These are phyloP conservation scores for Chlorella variabilis DNA, from an alignment of 163 green algal species.

Conservation along the genomic window DNA sequence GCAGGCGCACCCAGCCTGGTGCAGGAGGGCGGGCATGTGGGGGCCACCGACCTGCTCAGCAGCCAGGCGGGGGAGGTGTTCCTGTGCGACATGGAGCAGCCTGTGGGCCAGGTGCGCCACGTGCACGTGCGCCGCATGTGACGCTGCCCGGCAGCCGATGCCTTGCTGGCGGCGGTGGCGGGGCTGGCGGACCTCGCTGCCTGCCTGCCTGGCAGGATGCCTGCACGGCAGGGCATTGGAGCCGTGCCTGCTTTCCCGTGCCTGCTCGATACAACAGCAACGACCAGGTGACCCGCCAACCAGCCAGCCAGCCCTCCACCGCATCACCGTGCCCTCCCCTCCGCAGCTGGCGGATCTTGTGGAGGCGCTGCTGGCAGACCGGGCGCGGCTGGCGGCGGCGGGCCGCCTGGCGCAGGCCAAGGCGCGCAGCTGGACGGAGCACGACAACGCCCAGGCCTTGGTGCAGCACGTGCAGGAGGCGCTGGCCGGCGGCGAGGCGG, in stretches of 20 bases:
- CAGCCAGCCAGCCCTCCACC: too few species aligned
- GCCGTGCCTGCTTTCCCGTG: not conserved
- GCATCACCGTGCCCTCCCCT: too few species aligned
- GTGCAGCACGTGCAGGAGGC: slow-evolving; percentile 32
- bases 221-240: too few species aligned
- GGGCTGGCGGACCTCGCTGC: too few species aligned
- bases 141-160: too few species aligned
- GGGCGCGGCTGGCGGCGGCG: slow-evolving; percentile 30
- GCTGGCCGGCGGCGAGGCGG: slow-evolving; percentile 3
- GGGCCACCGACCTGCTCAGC: slow-evolving; percentile 69
- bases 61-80: slow-evolving; percentile 50
- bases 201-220: too few species aligned
- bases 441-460: slow-evolving; percentile 50
- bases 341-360: slow-evolving; percentile 40
- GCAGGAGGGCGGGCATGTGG: slow-evolving; percentile 57
- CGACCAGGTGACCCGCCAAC: not conserved
- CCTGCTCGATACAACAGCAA: not conserved
- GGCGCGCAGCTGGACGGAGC: slow-evolving; percentile 60
- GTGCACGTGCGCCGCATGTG: slow-evolving; percentile 20
- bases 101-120: not conserved
- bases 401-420: slow-evolving; percentile 27
- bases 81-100: slow-evolving; percentile 45
- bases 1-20: slow-evolving; percentile 68
- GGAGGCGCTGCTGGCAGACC: slow-evolving; percentile 43
- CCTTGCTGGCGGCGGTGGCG: too few species aligned